A percentile compares a stretch with the other conserved stretches of the same genome.
Evolutionary conservation across 2,329 filamentous ascomycete genomes (phyloP).

Genomic region (Pleurostoma richardsiae): DNA sequence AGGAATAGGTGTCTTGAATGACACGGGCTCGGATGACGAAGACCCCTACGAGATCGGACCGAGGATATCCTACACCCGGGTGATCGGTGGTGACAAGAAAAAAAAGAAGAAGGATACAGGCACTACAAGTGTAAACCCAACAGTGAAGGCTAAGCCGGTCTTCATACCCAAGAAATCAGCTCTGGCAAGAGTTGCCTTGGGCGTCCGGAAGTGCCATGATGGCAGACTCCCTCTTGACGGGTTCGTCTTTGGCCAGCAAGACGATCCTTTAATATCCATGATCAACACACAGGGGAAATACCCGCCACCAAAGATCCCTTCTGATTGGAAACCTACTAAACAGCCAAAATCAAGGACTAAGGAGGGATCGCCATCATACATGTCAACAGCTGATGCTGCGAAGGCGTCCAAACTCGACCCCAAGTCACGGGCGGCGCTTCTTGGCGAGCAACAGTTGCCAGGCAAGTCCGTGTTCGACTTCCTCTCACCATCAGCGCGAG

Average conservation of each 20-base stretch:
- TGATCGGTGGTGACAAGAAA: conserved; percentile 76
- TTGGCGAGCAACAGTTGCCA: conserved; percentile 77
- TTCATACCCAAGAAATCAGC: conserved; percentile 67
- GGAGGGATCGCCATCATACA: conserved; percentile 34
- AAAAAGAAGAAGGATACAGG: conserved; percentile 57
- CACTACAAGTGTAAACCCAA: conserved; percentile 55
- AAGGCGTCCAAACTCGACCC: conserved; percentile 72
- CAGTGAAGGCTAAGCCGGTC: conserved; percentile 61
- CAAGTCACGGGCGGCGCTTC: conserved; percentile 67
- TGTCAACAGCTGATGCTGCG: conserved; percentile 72
- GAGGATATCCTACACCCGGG: conserved; percentile 78
- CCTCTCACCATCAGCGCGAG: conserved; percentile 70
- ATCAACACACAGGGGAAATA: conserved; percentile 41
- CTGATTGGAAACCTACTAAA: conserved; percentile 68
- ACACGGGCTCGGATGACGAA: conserved; percentile 91
- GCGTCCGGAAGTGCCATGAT: conserved; percentile 72
- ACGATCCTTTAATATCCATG: conserved; percentile 40
- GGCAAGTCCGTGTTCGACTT: conserved; percentile 97
- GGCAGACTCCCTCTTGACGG: conserved; percentile 75
- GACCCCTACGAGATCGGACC: conserved; percentile 92
- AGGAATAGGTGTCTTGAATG: conserved; percentile 84
- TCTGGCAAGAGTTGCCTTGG: conserved; percentile 30
- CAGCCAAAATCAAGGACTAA: conserved; percentile 21
- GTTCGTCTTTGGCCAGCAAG: conserved; percentile 63
- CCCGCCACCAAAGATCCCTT: conserved; percentile 61